These are phyloP conservation scores for Drechslerella coelobrocha DNA, from an alignment of 2,329 filamentous ascomycete genomes.

Conservation along the genomic window DNA sequence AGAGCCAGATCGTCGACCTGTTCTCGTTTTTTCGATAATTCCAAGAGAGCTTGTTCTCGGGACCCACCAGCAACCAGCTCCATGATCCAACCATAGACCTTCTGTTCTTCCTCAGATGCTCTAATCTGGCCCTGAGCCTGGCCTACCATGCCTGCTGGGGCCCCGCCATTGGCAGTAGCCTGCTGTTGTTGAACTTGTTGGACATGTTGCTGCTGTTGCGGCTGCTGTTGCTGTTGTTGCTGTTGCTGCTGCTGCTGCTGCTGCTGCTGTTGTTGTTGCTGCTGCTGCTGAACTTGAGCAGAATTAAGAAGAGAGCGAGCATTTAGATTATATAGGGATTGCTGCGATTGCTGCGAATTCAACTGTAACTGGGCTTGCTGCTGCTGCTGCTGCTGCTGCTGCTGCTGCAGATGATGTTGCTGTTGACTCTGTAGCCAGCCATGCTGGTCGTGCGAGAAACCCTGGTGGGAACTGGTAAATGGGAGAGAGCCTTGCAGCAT, in stretches of 20 bases:
- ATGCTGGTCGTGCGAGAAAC: slow-evolving; percentile 54
- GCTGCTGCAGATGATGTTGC: slow-evolving; percentile 52
- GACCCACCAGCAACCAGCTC: slow-evolving; percentile 61
- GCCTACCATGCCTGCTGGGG: slow-evolving; percentile 51
- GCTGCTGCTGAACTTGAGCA: slow-evolving; percentile 23
- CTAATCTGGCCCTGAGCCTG: slow-evolving; percentile 37
- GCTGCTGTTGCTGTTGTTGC: slow-evolving; percentile 26
- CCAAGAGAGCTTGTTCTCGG: slow-evolving; percentile 86
- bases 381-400: slow-evolving; percentile 40
- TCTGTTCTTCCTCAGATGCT: slow-evolving; percentile 54
- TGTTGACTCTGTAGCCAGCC: slow-evolving; percentile 52
- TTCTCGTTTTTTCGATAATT: slow-evolving; percentile 97
- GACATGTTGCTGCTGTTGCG: slow-evolving; percentile 17
- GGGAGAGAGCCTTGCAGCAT: slow-evolving; percentile 50
- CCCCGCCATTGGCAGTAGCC: slow-evolving; percentile 60
- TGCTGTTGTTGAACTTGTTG: slow-evolving; percentile 65
- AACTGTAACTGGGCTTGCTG: slow-evolving; percentile 30
- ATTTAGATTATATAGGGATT: slow-evolving; percentile 40
- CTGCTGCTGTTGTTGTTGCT: slow-evolving; percentile 14
- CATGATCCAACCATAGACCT: slow-evolving; percentile 55
- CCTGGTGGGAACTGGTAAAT: slow-evolving; percentile 51
- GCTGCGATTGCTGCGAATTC: slow-evolving; percentile 43
- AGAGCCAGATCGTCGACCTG: slow-evolving; percentile 95
- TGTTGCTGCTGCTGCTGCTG: slow-evolving; percentile 39
- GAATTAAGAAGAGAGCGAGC: slow-evolving; percentile 34